A percentile compares a stretch with the other conserved stretches of the same genome.
phyloP scores from a whole-genome alignment of 1,284 basidiomycete genomes.

The Trametes sp. region DNA sequence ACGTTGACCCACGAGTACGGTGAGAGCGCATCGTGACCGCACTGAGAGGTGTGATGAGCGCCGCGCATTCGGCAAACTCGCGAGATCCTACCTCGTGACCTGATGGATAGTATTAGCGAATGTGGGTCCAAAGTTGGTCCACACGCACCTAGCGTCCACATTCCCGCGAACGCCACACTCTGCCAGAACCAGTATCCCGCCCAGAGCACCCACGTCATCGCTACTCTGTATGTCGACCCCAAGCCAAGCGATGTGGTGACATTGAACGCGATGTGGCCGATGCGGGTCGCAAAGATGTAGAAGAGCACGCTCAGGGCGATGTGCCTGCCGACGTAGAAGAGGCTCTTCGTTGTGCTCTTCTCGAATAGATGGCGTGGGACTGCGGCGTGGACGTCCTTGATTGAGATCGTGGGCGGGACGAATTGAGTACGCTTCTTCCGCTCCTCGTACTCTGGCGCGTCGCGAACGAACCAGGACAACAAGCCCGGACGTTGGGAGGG shows the following conservation, averaged over 20 bases:
- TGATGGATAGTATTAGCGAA: slow-evolving; percentile 1
- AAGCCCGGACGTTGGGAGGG: neutral
- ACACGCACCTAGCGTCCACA: slow-evolving; percentile 41
- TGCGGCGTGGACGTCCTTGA: slow-evolving; percentile 55
- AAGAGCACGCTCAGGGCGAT: slow-evolving; percentile 34
- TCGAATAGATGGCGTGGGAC: slow-evolving; percentile 62
- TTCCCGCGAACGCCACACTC: slow-evolving; percentile 37
- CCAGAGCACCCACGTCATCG: slow-evolving; percentile 33
- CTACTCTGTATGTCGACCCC: neutral
- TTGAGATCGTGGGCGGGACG: slow-evolving; percentile 47
- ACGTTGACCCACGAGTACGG: slow-evolving; percentile 37
- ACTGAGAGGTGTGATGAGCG: slow-evolving; percentile 17
- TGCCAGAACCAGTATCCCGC: slow-evolving; percentile 42
- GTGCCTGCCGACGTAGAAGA: slow-evolving; percentile 52
- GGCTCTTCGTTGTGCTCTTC: slow-evolving; percentile 49
- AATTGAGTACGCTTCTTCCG: slow-evolving; percentile 39
- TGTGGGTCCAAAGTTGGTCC: neutral
- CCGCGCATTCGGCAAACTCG: neutral
- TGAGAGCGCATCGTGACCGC: slow-evolving; percentile 45
- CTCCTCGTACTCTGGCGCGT: slow-evolving; percentile 39
- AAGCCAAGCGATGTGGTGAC: neutral
- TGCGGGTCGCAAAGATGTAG: slow-evolving; percentile 34
- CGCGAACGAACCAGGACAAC: slow-evolving; percentile 26
- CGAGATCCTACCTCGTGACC: slow-evolving; percentile 35
- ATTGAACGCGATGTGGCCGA: slow-evolving; percentile 26